Evolutionary conservation across 2,329 filamentous ascomycete genomes (phyloP).

Genomic region (Biscogniauxia sp.): DNA sequence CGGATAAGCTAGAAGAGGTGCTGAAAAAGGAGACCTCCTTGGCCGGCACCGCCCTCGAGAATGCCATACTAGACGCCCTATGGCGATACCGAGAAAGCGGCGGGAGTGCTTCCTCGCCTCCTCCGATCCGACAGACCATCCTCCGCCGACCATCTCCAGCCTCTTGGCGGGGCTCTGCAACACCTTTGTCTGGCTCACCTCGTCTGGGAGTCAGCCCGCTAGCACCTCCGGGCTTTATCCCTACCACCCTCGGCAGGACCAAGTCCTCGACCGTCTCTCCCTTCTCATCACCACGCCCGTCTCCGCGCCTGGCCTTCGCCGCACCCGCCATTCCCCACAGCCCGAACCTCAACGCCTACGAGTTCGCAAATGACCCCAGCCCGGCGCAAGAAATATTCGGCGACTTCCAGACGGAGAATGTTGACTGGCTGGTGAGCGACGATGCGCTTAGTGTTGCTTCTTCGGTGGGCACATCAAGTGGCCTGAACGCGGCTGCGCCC

Average conservation of each 20-base stretch:
- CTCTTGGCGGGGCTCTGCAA: constrained; percentile 83
- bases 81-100: constrained; percentile 78
- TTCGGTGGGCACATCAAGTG: constrained; percentile 64
- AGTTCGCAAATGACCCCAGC: constrained; percentile 80
- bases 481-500: constrained; percentile 74
- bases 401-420: constrained; percentile 88
- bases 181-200: constrained; percentile 79
- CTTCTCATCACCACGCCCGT: constrained; percentile 90
- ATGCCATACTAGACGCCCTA: constrained; percentile 84
- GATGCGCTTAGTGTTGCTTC: constrained; percentile 78
- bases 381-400: constrained; percentile 84
- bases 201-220: constrained; percentile 79
- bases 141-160: constrained; percentile 89
- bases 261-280: constrained; percentile 81
- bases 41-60: constrained; percentile 75
- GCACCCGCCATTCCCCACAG: constrained; percentile 91
- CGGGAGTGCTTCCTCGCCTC: constrained; percentile 68
- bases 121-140: constrained; percentile 82
- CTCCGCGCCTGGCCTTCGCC: constrained; percentile 84
- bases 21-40: constrained; percentile 76
- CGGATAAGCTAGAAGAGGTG: constrained; percentile 84
- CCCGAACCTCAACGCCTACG: constrained; percentile 90
- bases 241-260: constrained; percentile 71
- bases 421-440: constrained; percentile 96
- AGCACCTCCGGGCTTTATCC: constrained; percentile 78